A percentile compares a stretch with the other conserved stretches of the same genome.
phyloP scores from a whole-genome alignment of 331 rosid species.

The Pyrus hybrid region DNA sequence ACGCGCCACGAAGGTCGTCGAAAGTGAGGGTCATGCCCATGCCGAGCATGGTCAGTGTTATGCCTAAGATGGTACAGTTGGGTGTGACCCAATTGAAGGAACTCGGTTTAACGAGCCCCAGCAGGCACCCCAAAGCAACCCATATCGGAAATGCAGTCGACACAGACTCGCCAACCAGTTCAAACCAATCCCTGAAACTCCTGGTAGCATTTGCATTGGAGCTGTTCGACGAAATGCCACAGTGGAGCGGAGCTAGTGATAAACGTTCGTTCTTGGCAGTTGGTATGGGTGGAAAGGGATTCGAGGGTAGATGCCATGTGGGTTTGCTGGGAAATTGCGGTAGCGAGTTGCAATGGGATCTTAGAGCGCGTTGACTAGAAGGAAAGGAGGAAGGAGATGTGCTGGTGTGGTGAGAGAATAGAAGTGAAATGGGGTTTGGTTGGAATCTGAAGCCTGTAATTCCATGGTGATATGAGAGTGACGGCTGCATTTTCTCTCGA shows the following conservation, averaged over 20 bases:
- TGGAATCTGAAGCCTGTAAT: conserved; percentile 7
- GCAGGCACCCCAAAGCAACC: conserved; percentile 63
- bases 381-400: conserved; percentile 4
- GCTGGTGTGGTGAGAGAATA: background rate
- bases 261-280: background rate
- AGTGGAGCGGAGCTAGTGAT: conserved; percentile 19
- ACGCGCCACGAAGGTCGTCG: conserved; percentile 68
- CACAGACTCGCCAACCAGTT: conserved; percentile 33
- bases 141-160: conserved; percentile 78
- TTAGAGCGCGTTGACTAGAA: background rate
- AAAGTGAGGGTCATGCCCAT: conserved; percentile 89
- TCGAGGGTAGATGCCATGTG: background rate
- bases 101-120: conserved; percentile 51
- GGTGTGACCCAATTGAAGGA: conserved; percentile 71
- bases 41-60: conserved; percentile 63
- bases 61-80: conserved; percentile 42
- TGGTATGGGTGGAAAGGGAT: background rate
- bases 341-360: background rate
- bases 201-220: conserved; percentile 9
- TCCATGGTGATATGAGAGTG: conserved; percentile 18
- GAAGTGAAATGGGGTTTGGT: conserved; percentile 5
- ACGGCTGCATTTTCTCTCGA: conserved; percentile 24
- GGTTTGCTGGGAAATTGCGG: background rate
- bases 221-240: conserved; percentile 54
- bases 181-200: conserved; percentile 52